Evolutionary conservation across 257 asterid genomes (phyloP), one percentile per base, ranked within the genome.

Genomic region (Marsdenia floribunda): DNA sequence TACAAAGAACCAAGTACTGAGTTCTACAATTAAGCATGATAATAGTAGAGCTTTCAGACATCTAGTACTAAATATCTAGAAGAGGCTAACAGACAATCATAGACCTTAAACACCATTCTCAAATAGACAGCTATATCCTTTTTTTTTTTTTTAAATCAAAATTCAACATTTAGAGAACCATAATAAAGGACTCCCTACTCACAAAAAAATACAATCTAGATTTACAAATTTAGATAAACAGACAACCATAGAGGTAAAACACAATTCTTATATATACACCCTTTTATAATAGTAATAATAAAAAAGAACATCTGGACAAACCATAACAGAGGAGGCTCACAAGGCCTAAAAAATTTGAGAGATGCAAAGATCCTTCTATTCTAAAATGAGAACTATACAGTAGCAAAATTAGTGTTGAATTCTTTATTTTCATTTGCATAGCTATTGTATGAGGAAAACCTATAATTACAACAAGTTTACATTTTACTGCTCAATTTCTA

Each of bases 1-100:
- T 21, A 40, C 72, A 46, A 19, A 64, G 57, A 80, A 58, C 38
- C 66, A 55, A 57, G 16, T 18, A 69, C 29, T 37, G 46, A 57
- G 68, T 19, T 18, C 42, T 38, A n/a, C 0, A 15, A 12, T 49
- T 37, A 0, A 6, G 8, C 29, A 19, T 37, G 38, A 49, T 26
- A 42, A 47, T 18, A 42, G 33, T 19, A 65, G 61, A 60, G 33
- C 22, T 22, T 33, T 46, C 21, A 61, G 21, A 8, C 50, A 72
- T 33, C 72, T 29, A 29, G 33, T 29, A 29, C 33, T 29, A 29
- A 0, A 29, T 29, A 29, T 29, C 33, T 76, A 13, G 52, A 40
- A 2, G 16, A 9, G 42, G 70, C 22, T 33, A 21, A n/a, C 29
- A 55, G 22, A 68, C 37, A 8, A 29, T 24, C 9, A 60, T 26